Evolutionary conservation across 768 basidiomycete genomes (phyloP).

Genomic region (Suillus americanus): DNA sequence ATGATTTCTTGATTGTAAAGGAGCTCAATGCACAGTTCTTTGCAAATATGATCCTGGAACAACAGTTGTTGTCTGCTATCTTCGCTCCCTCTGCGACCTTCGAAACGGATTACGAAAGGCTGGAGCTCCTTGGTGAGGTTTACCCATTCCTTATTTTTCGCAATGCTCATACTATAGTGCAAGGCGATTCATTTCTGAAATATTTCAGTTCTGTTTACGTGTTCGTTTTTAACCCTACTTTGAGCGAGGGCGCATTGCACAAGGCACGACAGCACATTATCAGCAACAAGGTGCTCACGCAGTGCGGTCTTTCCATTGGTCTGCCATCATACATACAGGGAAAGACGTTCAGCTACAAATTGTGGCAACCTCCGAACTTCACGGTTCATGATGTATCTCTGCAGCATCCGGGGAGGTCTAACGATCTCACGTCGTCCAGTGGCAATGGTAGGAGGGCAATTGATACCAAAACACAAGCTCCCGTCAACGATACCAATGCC

Average conservation of each 20-base stretch:
- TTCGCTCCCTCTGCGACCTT: slow-evolving; percentile 67
- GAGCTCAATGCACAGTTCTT: slow-evolving; percentile 76
- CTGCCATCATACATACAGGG: slow-evolving; percentile 74
- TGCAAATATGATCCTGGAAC: slow-evolving; percentile 57
- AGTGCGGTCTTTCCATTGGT: slow-evolving; percentile 54
- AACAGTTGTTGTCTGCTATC: slow-evolving; percentile 62
- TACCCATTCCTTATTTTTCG: not conserved
- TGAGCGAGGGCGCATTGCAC: slow-evolving; percentile 70
- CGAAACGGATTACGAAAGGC: slow-evolving; percentile 79
- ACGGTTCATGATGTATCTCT: slow-evolving; percentile 15
- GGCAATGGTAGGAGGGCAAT: not conserved
- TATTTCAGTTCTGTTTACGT: slow-evolving; percentile 72
- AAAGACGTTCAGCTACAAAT: slow-evolving; percentile 63
- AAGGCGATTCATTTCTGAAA: slow-evolving; percentile 85
- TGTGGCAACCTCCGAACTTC: slow-evolving; percentile 61
- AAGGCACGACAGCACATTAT: slow-evolving; percentile 65
- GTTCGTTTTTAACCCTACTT: slow-evolving; percentile 65
- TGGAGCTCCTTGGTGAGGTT: slow-evolving; percentile 73
- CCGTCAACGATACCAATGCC: not conserved
- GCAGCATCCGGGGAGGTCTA: not conserved
- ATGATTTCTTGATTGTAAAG: slow-evolving; percentile 72
- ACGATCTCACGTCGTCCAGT: not conserved
- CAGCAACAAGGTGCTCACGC: slow-evolving; percentile 67
- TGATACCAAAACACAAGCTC: not conserved
- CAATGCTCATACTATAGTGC: slow-evolving; percentile 1